Evolutionary conservation across 805 yeast genomes (phyloP), one percentile per base, ranked within the genome.

Genomic region (Pachysolen tannophilus): DNA sequence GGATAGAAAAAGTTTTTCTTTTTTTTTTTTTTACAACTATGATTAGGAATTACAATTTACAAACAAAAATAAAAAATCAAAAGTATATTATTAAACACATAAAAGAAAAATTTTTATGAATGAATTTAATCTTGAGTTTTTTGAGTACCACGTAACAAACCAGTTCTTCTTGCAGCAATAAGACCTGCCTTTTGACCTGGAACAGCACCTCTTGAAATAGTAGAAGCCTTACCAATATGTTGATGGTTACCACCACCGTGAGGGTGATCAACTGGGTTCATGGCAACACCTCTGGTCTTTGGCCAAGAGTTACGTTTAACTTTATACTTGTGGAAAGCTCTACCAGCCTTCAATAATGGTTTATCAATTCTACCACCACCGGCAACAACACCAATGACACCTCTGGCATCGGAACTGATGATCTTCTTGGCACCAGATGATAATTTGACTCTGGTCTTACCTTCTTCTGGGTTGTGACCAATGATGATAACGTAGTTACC

Each of bases 161-260:
- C 98, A 62, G 97, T 90, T 82, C 98, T 87, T 86, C 98, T 87
- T 69, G 98, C 98, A 62, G 98, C 98, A 69, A 90, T 92, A 68
- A 90, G 86, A 90, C 98, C 98, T 67, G 94, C 95, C 94, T 90
- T 90, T 79, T 90, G 98, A 85, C 98, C 98, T 62, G 98, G 76
- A 67, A 90, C 97, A 55, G 97, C 97, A 72, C 95, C 95, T 83
- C 97, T 86, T 57, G 95, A 82, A 61, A 90, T 90, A 63, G 97
- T 90, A 60, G 97, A 90, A 63, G 97, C 97, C 81, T 90, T 90
- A 87, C 97, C 97, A 76, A 88, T 90, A 72, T 90, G 97, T 79
- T 90, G 97, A 75, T 90, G 97, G 95, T 88, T 88, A 90, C 98
- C 98, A 90, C 98, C 97, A 85, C 98, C 98, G 72, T 90, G 98